phyloP scores from a whole-genome alignment of 768 basidiomycete species.

The Trametes punicea region DNA sequence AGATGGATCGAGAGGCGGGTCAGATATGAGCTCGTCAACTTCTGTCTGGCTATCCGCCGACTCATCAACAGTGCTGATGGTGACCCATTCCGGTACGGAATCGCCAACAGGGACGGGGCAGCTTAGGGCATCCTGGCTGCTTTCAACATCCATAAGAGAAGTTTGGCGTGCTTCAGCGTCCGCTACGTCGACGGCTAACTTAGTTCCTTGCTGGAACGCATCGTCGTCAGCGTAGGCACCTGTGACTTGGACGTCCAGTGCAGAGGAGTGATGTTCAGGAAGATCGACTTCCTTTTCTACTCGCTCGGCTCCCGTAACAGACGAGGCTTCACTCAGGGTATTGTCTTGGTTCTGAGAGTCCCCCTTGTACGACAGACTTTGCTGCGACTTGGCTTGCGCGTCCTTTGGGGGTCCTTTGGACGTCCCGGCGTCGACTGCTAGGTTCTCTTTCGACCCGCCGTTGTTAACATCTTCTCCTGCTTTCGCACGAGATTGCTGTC shows the following conservation, averaged over 20 bases:
- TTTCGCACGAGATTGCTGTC: neutral
- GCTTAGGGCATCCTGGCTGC: neutral
- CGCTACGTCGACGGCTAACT: neutral
- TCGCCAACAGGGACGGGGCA: neutral
- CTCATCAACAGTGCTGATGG: neutral
- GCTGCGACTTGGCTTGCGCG: neutral
- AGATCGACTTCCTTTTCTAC: neutral
- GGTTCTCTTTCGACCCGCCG: no score
- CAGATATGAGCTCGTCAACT: conserved; percentile 13
- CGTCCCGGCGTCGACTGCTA: neutral
- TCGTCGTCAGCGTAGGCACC: neutral
- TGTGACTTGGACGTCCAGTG: neutral
- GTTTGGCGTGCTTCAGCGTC: neutral
- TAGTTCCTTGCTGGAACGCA: neutral
- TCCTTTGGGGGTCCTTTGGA: neutral
- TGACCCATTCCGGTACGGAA: neutral
- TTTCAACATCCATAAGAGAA: neutral
- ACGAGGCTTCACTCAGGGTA: no score
- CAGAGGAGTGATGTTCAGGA: neutral
- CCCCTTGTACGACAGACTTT: conserved; percentile 20
- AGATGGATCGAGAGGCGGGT: neutral
- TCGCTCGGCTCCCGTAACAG: neutral
- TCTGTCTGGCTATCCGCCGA: conserved; percentile 7
- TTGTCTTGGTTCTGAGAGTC: conserved; percentile 18
- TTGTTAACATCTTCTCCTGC: no score